Percentiles rank a stretch among this genome's conserved stretches.
Evolutionary conservation across 2,329 filamentous ascomycete genomes (phyloP).

Genomic region (Camillea tinctor): DNA sequence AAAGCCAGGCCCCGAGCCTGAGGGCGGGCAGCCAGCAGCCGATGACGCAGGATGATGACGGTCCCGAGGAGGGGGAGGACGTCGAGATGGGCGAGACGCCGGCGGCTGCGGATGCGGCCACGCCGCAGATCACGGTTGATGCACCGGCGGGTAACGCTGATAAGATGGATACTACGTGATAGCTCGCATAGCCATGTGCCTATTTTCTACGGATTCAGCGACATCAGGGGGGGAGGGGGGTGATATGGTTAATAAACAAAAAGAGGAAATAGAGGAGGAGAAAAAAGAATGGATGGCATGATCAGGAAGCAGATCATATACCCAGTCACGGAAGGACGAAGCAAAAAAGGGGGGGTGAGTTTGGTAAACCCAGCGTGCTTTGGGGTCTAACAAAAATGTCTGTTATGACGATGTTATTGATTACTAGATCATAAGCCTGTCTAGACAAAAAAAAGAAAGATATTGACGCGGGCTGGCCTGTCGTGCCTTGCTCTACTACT

Average conservation of each 20-base stretch:
- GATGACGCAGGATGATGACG: conserved; percentile 37
- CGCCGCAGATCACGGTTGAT: conserved; percentile 50
- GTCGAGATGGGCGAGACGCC: conserved; percentile 39
- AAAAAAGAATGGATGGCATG: too few species aligned
- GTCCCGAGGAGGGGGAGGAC: conserved; percentile 33
- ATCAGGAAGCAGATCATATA: too few species aligned
- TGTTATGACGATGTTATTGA: too few species aligned
- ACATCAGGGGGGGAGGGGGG: too few species aligned
- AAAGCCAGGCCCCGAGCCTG: conserved; percentile 38
- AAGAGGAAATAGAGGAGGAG: too few species aligned
- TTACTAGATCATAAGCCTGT: not conserved
- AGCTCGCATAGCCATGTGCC: not conserved
- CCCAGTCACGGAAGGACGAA: too few species aligned
- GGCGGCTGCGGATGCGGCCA: conserved; percentile 33
- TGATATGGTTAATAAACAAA: too few species aligned
- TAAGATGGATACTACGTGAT: conserved; percentile 63
- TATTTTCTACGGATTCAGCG: too few species aligned
- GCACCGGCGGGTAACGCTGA: conserved; percentile 49
- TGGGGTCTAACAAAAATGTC: too few species aligned
- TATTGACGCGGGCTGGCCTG: not conserved
- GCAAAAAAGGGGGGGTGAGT: too few species aligned
- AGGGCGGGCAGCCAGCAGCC: conserved; percentile 27
- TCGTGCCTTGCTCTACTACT: conserved; percentile 4
- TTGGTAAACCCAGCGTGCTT: too few species aligned
- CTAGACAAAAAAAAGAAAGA: not conserved